Evolutionary conservation across 371 early-diverging fungal genomes (phyloP), one percentile per base, ranked within the genome.

Genomic region (Mortierella sp.): DNA sequence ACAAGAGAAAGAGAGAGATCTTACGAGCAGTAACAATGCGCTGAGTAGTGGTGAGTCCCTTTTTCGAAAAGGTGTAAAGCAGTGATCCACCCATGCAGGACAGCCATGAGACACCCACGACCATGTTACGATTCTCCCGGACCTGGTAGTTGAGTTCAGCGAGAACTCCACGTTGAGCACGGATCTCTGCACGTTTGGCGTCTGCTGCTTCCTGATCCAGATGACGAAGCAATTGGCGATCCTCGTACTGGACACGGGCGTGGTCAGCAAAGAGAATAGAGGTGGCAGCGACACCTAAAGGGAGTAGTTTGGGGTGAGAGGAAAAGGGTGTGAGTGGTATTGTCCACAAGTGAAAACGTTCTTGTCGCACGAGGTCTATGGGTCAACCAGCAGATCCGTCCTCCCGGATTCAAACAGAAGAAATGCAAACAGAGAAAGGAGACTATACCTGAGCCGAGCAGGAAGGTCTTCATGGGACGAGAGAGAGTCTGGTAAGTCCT

Each of bases 21-120:
- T 88, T 91, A 82, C 93, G 90, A 9, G 93, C 91, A 51, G 92
- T 91, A 26, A 92, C 93, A 6, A 90, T 67, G 65, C 91, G 90
- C 71, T 92, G 92, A 48, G 90, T 87, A 7, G 86, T 85, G 2
- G 89, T 84, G 55, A 91, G 78, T 14, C 87, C 88, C 74, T 83
- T 86, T 69, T 91, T 83, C 31, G 87, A 84, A 64, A 90, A 91
- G 58, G 89, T 83, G 65, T 87, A 84, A 26, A 83, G 84, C 18
- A 90, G 61, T 1, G 93, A 87, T 50, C 87, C 90, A 12, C 78
- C 87, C 83, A 91, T 90, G 41, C 89, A 89, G 18, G 81, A 79
- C 61, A 85, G 80, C 93, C 93, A 92, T 30, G 92, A 86, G 49
- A 83, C 70, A 54, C 92, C 92, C n/a, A 86, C 65, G 13, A 86